Conservation (phyloP, 768 basidiomycete genomes). For the Leucosporidium creatinivorum region DNA sequence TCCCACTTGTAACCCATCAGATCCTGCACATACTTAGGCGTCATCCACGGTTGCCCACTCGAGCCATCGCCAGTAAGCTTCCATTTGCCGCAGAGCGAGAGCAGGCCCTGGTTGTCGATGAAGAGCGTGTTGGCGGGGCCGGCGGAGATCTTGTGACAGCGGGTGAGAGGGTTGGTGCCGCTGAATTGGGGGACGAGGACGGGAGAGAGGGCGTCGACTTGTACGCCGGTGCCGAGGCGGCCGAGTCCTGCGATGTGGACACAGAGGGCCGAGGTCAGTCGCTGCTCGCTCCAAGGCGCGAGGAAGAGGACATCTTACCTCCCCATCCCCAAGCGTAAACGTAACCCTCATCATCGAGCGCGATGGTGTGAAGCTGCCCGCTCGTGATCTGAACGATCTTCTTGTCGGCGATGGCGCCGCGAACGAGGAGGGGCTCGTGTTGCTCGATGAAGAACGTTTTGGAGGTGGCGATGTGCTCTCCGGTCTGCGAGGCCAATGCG, state of each 20-base stretch:
- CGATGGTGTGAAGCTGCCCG: slow-evolving; percentile 79
- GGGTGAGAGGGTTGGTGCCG: slow-evolving; percentile 57
- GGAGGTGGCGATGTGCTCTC: slow-evolving; percentile 28
- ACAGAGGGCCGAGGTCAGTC: slow-evolving; percentile 15
- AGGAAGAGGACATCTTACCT: slow-evolving; percentile 43
- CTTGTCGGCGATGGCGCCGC: slow-evolving; percentile 61
- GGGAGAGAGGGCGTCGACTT: slow-evolving; percentile 70
- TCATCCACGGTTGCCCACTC: slow-evolving; percentile 31
- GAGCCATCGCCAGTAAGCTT: slow-evolving; percentile 88
- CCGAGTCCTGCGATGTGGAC: slow-evolving; percentile 54
- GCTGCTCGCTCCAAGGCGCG: slow-evolving; percentile 11
- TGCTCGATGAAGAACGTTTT: slow-evolving; percentile 19
- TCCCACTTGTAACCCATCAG: slow-evolving; percentile 62
- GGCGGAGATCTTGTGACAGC: slow-evolving; percentile 59
- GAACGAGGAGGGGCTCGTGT: slow-evolving; percentile 57
- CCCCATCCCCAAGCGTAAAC: slow-evolving; percentile 85
- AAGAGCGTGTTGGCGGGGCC: slow-evolving; percentile 80
- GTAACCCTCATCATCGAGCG: slow-evolving; percentile 61
- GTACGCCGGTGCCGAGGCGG: slow-evolving; percentile 77
- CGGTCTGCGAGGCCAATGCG: slow-evolving; percentile 6
- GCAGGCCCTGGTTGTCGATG: slow-evolving; percentile 72
- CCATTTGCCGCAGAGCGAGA: slow-evolving; percentile 55
- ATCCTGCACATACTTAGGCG: slow-evolving; percentile 43
- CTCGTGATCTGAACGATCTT: slow-evolving; percentile 74
- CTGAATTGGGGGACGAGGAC: slow-evolving; percentile 78